Percentiles rank a stretch among this genome's conserved stretches.
Evolutionary conservation across 257 asterid genomes (phyloP).

Genomic region (Ehretia macrophylla): DNA sequence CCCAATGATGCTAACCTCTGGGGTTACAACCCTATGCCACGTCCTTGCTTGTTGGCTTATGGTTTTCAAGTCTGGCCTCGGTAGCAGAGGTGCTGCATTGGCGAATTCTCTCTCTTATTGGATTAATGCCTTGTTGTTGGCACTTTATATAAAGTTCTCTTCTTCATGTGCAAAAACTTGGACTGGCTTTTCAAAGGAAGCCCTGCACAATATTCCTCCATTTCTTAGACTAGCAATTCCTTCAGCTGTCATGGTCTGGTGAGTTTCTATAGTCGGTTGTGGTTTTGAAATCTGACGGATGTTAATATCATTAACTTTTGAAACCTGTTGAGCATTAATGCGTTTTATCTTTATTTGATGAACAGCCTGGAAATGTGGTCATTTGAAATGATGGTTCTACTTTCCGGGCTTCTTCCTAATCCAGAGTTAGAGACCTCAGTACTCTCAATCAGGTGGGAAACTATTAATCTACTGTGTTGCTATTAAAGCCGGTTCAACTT

Average conservation of each 20-base stretch:
- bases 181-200: slow-evolving; percentile 72
- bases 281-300: not conserved
- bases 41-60: slow-evolving; percentile 56
- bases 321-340: not conserved
- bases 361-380: slow-evolving; percentile 87
- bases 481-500: not conserved
- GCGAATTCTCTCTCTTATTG: slow-evolving; percentile 65
- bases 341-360: not conserved
- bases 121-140: slow-evolving; percentile 46
- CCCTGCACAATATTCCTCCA: slow-evolving; percentile 36
- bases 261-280: not conserved
- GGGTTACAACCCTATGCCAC: slow-evolving; percentile 49
- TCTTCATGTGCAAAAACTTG: slow-evolving; percentile 58
- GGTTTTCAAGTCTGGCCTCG: slow-evolving; percentile 60
- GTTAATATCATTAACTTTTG: too few species aligned
- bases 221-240: slow-evolving; percentile 74
- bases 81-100: slow-evolving; percentile 68
- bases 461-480: not conserved
- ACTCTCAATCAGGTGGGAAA: slow-evolving; percentile 64
- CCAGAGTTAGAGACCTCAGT: slow-evolving; percentile 82
- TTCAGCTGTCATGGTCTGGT: slow-evolving; percentile 89
- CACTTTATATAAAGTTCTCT: slow-evolving; percentile 53
- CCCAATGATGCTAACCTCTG: slow-evolving; percentile 81
- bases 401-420: slow-evolving; percentile 85
- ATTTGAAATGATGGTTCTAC: slow-evolving; percentile 83